phyloP scores from a whole-genome alignment of 768 basidiomycete genomes.

The Auricularia cornea region DNA sequence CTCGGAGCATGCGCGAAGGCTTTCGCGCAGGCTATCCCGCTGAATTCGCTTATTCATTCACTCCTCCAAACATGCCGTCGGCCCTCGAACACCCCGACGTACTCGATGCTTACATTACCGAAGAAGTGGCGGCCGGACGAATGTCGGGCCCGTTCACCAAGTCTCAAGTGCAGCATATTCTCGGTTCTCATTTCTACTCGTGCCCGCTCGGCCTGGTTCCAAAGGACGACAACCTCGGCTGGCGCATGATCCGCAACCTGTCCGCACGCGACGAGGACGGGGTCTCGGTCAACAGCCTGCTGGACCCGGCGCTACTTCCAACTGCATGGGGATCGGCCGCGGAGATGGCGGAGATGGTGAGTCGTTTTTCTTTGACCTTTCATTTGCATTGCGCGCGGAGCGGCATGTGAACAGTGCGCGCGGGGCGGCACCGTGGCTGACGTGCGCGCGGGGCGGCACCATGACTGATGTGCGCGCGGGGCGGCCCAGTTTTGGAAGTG shows the following conservation, averaged over 20 bases:
- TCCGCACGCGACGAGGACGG: neutral
- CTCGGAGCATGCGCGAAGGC: neutral
- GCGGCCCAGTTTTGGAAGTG: too few species aligned
- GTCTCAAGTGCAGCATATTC: neutral
- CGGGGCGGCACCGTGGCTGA: too few species aligned
- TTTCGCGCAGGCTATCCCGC: constrained; percentile 1
- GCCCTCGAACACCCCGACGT: constrained; percentile 12
- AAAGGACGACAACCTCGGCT: constrained; percentile 13
- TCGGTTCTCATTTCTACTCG: constrained; percentile 3
- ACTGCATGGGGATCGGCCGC: constrained; percentile 4
- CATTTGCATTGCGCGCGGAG: neutral
- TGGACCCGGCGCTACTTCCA: constrained; percentile 8
- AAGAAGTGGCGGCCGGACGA: constrained; percentile 5
- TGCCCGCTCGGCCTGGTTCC: constrained; percentile 5
- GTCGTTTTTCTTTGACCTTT: neutral
- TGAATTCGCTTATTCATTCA: constrained; percentile 5
- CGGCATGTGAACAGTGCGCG: too few species aligned
- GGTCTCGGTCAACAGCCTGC: constrained; percentile 4
- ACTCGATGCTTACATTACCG: neutral
- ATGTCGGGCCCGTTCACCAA: constrained; percentile 7
- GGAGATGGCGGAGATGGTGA: constrained; percentile 2
- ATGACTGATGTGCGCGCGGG: too few species aligned
- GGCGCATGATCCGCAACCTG: constrained; percentile 18
- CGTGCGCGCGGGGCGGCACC: too few species aligned
- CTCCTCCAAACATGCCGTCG: constrained; percentile 15